These are phyloP conservation scores for Chiua virens DNA, from an alignment of 768 basidiomycete genomes.

Conservation along the genomic window DNA sequence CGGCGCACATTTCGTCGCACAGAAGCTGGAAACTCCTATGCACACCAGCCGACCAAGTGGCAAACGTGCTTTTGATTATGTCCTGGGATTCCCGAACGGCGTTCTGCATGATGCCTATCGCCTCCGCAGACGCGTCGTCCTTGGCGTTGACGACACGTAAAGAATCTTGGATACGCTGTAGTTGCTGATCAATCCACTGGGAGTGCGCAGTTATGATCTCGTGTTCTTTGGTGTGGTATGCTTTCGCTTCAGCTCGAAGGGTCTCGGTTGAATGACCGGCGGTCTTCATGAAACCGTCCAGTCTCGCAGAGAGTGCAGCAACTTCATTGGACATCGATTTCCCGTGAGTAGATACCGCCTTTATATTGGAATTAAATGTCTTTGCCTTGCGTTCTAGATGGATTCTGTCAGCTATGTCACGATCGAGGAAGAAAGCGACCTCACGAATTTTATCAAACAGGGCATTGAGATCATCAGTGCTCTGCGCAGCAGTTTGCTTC, in stretches of 20 bases:
- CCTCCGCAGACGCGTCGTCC: slow-evolving; percentile 54
- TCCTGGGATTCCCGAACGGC: slow-evolving; percentile 54
- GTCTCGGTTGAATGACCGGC: slow-evolving; percentile 52
- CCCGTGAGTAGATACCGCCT: slow-evolving; percentile 62
- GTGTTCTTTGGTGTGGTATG: slow-evolving; percentile 56
- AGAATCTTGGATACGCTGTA: slow-evolving; percentile 52
- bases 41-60: slow-evolving; percentile 56
- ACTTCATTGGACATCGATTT: slow-evolving; percentile 56
- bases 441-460: slow-evolving; percentile 85
- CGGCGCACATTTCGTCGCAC: slow-evolving; percentile 46
- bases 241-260: slow-evolving; percentile 56
- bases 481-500: slow-evolving; percentile 64
- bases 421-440: slow-evolving; percentile 18
- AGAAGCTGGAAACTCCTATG: slow-evolving; percentile 47
- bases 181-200: slow-evolving; percentile 55
- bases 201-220: slow-evolving; percentile 52
- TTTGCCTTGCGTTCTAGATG: slow-evolving; percentile 69
- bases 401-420: slow-evolving; percentile 6
- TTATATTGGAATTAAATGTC: slow-evolving; percentile 62
- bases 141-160: slow-evolving; percentile 55
- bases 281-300: slow-evolving; percentile 61
- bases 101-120: slow-evolving; percentile 46
- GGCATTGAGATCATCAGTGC: slow-evolving; percentile 64
- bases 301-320: slow-evolving; percentile 51
- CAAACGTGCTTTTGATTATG: slow-evolving; percentile 50